phyloP scores from a whole-genome alignment of 371 early-diverging fungal species.

The Rhizopus stolonifer region DNA sequence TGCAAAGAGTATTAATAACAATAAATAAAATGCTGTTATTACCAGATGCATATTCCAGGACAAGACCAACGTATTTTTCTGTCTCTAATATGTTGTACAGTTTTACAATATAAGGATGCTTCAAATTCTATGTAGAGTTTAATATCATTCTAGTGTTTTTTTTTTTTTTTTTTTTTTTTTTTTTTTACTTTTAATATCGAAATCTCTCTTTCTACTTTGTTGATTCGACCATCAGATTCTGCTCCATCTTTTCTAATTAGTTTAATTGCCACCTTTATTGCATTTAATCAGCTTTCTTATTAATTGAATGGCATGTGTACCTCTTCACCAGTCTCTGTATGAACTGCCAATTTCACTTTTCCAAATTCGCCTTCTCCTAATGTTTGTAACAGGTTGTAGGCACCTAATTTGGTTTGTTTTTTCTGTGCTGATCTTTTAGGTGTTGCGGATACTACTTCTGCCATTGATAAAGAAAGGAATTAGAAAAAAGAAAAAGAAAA shows the following conservation, averaged over 20 bases:
- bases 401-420: conserved; percentile 22
- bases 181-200: conserved; percentile 58
- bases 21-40: conserved; percentile 18
- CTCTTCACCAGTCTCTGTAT: conserved; percentile 87
- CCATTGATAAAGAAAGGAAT: conserved; percentile 1
- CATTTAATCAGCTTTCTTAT: neutral
- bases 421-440: conserved; percentile 14
- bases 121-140: conserved; percentile 54
- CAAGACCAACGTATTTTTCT: conserved; percentile 64
- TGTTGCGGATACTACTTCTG: conserved; percentile 2
- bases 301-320: conserved; percentile 47
- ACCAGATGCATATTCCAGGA: conserved; percentile 72
- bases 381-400: conserved; percentile 20
- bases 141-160: neutral
- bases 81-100: conserved; percentile 78
- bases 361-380: conserved; percentile 93
- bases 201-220: conserved; percentile 76
- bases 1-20: neutral
- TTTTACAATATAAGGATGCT: conserved; percentile 73
- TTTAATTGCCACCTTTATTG: conserved; percentile 63
- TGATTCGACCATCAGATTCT: conserved; percentile 46
- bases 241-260: conserved; percentile 61
- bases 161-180: neutral
- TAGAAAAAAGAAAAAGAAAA: neutral
- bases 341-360: conserved; percentile 95